Evolutionary conservation across 306 rosid genomes (phyloP).

Genomic region (Cicer cuneatum): DNA sequence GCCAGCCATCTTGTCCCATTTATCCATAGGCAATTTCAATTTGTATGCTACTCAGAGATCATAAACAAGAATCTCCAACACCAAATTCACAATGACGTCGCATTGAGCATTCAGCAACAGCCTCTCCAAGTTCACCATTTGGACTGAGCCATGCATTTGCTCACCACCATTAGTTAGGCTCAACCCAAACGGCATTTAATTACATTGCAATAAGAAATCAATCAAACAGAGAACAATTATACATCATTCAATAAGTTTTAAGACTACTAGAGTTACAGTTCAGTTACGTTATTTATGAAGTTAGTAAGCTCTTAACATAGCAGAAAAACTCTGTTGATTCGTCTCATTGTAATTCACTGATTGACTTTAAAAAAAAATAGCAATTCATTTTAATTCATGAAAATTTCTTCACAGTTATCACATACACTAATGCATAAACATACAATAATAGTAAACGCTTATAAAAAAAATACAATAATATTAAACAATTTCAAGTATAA

Average conservation of each 20-base stretch:
- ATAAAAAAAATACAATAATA: too few relatives aligned
- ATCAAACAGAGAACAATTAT: conserved; percentile 3
- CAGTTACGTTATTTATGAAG: neutral
- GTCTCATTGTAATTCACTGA: neutral
- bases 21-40: neutral
- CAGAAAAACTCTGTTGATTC: neutral
- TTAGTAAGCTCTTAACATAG: neutral
- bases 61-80: neutral
- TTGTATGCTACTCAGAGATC: conserved; percentile 9
- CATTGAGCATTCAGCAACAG: conserved; percentile 3
- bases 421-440: too few relatives aligned
- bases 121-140: conserved; percentile 20
- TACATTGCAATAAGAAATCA: conserved; percentile 23
- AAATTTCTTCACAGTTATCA: neutral
- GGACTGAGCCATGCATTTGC: neutral
- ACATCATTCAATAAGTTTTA: neutral
- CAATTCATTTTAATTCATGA: neutral
- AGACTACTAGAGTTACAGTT: neutral
- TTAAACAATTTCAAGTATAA: neutral
- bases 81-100: neutral
- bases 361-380: neutral
- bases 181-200: conserved; percentile 20
- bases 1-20: conserved; percentile 8
- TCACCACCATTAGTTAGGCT: conserved; percentile 3
- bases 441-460: too few relatives aligned